Base-by-base conservation (phyloP, 768 basidiomycete genomes). In the Psilocybe cyanescens region DNA sequence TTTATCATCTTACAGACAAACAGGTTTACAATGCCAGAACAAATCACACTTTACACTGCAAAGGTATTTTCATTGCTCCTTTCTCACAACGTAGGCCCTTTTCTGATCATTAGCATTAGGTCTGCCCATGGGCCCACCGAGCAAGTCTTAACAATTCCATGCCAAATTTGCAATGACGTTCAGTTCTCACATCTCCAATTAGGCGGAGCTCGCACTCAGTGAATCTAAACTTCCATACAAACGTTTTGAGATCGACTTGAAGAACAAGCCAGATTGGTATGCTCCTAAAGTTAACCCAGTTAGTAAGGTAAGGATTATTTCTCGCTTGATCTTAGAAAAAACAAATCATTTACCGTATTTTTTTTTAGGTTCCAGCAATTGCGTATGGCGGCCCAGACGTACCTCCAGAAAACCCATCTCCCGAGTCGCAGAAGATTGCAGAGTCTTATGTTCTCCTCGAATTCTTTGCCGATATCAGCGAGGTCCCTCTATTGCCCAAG, bases 181-280 rank as follows among this genome's bases (percentile, higher is more conserved):
- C 41, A n/a, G n/a, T 14, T 44, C n/a, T 12, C n/a, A 44, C 6
- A 12, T 12, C 4, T 12, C 16, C 49, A 24, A 47, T 35, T 63
- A 88, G 84, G 79, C 79, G 14, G 83, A 88, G 60, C 76, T 90
- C n/a, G 86, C 88, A 0, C 79, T 91, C 30, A 76, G 78, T 12
- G 88, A 90, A 65, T 80, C 83, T 2, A 76, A 80, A 4, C 77
- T 82, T 4, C 65, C 78, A 1, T 85, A 75, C 70, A 83, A 76
- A 19, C 71, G 79, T 11, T 87, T 76, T 61, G 81, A 88, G 63
- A 82, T 91, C 50, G 86, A 89, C 65, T 72, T 91, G 11, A 52
- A 60, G 65, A 86, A 87, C 75, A 91, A 90, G 74, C 88, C 88
- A 0, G 84, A 81, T 51, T 89, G 88, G 88, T 89, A 87, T 68